Base-by-base conservation (phyloP, 352 stramenopile genomes). In the Peronospora farinosa region DNA sequence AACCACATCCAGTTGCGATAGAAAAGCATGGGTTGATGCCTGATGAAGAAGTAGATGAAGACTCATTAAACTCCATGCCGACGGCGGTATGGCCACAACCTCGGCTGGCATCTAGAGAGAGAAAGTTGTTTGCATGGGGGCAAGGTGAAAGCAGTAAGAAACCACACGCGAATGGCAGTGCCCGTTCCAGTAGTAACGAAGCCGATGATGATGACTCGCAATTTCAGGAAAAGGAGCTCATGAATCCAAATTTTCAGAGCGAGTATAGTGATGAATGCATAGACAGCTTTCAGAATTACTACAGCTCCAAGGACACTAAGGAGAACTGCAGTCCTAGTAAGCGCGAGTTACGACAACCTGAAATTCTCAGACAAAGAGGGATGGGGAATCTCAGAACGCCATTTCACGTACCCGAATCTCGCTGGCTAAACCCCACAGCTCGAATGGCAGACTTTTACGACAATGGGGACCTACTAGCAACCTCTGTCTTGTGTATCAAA, bases 211-310 rank as follows among this genome's bases (percentile, higher is more conserved):
- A 71, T 13, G 46, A 71, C 33, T 64, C 40, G 7, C 64, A 65
- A 3, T 83, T 86, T 35, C 61, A 77, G n/a, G 66, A 64, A 0
- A 74, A 88, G 32, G 78, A 78, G 48, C 50, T 88, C 11, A 84
- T 92, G 72, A 84, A 85, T 40, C 74, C 75, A 12, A 88, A 90
- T 54, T 92, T 86, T 39, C 72, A 87, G 54, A 79, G 62, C 40
- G 78, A 86, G 47, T 92, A 92, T 45, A 85, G 72, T 27, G 74
- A 89, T 44, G 81, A 92, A 42, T 89, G 76, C 49, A 67, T 81
- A 19, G 78, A 89, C 54, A 90, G 81, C 47, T 63, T 78, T 55
- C 74, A 81, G 31, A 82, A 84, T 50, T 83, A 82, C 55, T 86
- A 86, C 55, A 54, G 66, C 15, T 62, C 71, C 16, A 60, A 65